A percentile compares a stretch with the other conserved stretches of the same genome.
These are phyloP conservation scores for Brassica carinata DNA, from an alignment of 345 rosid species.

Conservation along the genomic window DNA sequence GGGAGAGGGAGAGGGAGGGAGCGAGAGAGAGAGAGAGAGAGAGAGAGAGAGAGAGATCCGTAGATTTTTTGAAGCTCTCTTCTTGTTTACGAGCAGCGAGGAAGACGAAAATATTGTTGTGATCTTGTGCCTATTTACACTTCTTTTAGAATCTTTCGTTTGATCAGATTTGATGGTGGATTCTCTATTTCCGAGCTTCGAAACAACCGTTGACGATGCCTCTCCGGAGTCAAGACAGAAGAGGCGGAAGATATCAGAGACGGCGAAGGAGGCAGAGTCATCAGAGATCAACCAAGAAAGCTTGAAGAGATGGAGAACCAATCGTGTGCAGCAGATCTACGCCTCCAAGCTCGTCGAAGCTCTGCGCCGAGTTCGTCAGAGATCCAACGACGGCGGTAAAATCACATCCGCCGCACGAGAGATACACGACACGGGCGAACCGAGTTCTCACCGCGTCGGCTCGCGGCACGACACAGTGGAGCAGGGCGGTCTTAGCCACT, in stretches of 20 bases:
- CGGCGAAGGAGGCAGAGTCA: conserved; percentile 7
- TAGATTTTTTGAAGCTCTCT: background rate
- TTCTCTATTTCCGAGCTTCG: conserved; percentile 32
- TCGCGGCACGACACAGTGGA: conserved; percentile 61
- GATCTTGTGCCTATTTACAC: background rate
- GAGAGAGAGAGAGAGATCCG: background rate
- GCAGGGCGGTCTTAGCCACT: conserved; percentile 68
- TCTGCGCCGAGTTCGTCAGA: conserved; percentile 52
- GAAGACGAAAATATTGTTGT: conserved; percentile 2
- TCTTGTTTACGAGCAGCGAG: background rate
- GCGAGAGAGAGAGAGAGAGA: no score
- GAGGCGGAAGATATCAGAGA: conserved; percentile 50
- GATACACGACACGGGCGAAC: conserved; percentile 61
- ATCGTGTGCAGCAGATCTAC: conserved; percentile 64
- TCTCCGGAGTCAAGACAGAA: conserved; percentile 47
- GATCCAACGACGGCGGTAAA: conserved; percentile 42
- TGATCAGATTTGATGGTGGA: conserved; percentile 40
- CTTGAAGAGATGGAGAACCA: conserved; percentile 64
- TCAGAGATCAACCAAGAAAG: conserved; percentile 25
- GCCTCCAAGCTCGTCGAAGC: conserved; percentile 66
- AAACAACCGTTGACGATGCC: conserved; percentile 37
- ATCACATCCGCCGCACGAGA: conserved; percentile 27
- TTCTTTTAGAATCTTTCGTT: background rate
- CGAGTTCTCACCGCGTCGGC: conserved; percentile 68
- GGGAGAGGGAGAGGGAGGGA: no score